phyloP scores from a whole-genome alignment of 2,329 filamentous ascomycete species.

The Curvularia eragrostidis region DNA sequence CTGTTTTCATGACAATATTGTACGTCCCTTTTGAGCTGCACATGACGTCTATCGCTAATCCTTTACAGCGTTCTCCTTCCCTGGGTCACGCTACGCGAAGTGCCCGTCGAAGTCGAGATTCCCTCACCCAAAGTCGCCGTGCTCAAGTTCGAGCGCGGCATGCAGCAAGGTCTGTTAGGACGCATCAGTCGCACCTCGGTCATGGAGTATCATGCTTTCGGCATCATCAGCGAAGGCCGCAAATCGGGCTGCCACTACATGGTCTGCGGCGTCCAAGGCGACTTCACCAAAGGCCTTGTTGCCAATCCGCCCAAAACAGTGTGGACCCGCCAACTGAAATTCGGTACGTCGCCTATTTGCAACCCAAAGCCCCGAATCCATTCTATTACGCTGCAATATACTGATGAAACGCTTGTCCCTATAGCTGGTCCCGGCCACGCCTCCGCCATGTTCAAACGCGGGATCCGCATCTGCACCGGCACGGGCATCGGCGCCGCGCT shows the following conservation, averaged over 20 bases:
- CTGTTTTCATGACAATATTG: slow-evolving; percentile 48
- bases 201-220: slow-evolving; percentile 49
- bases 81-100: slow-evolving; percentile 47
- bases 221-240: slow-evolving; percentile 46
- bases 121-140: slow-evolving; percentile 47
- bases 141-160: slow-evolving; percentile 44
- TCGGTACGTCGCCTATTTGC: slow-evolving; percentile 31
- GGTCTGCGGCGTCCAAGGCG: slow-evolving; percentile 49
- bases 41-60: slow-evolving; percentile 14
- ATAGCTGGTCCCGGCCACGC: slow-evolving; percentile 45
- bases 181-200: slow-evolving; percentile 47
- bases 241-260: slow-evolving; percentile 43
- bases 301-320: slow-evolving; percentile 42
- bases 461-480: slow-evolving; percentile 46
- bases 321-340: slow-evolving; percentile 47
- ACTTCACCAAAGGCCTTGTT: slow-evolving; percentile 45
- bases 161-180: slow-evolving; percentile 47
- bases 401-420: slow-evolving; percentile 18
- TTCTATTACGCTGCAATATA: not conserved
- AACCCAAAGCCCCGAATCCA: not conserved
- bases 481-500: slow-evolving; percentile 47
- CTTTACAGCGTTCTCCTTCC: slow-evolving; percentile 38
- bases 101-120: slow-evolving; percentile 44
- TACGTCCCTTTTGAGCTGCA: slow-evolving; percentile 15
- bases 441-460: slow-evolving; percentile 47